Percentiles rank a stretch among this genome's conserved stretches.
Evolutionary conservation across 208 protist species (phyloP).

Genomic region (Angomonas deanei): DNA sequence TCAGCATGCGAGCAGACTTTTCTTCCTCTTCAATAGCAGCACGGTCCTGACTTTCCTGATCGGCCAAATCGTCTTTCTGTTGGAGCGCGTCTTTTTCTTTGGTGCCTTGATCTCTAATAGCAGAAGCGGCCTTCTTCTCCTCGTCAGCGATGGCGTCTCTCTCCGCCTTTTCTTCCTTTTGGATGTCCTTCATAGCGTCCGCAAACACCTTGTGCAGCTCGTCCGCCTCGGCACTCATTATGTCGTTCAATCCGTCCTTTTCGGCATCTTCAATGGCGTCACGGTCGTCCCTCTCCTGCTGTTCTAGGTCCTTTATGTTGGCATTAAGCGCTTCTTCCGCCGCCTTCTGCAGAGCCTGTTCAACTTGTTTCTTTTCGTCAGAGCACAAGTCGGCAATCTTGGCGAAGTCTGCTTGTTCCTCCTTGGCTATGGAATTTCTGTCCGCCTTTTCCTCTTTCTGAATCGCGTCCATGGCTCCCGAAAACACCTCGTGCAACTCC

Average conservation of each 20-base stretch:
- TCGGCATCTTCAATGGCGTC: neutral
- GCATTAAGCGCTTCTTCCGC: neutral
- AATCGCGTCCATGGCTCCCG: no score
- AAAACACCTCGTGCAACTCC: no score
- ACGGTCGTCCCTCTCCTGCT: neutral
- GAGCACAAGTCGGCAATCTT: no score
- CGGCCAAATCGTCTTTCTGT: neutral
- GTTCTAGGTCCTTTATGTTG: neutral
- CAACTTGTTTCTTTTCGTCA: no score
- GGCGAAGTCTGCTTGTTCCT: no score
- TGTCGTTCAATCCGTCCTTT: neutral
- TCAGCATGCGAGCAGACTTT: neutral
- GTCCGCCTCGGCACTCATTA: neutral
- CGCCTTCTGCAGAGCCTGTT: no score
- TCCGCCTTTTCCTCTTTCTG: no score
- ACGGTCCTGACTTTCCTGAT: no score
- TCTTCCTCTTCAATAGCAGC: neutral
- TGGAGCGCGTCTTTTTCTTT: neutral
- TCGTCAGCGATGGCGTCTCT: neutral
- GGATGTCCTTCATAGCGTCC: neutral
- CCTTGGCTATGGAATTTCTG: no score
- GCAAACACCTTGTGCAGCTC: neutral
- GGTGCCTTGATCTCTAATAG: neutral
- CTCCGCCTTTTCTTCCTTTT: neutral
- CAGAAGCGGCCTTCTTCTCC: neutral